Evolutionary conservation across 805 yeast species (phyloP), one percentile per base, ranked within the genome.

Genomic region (Yarrowia deformans): DNA sequence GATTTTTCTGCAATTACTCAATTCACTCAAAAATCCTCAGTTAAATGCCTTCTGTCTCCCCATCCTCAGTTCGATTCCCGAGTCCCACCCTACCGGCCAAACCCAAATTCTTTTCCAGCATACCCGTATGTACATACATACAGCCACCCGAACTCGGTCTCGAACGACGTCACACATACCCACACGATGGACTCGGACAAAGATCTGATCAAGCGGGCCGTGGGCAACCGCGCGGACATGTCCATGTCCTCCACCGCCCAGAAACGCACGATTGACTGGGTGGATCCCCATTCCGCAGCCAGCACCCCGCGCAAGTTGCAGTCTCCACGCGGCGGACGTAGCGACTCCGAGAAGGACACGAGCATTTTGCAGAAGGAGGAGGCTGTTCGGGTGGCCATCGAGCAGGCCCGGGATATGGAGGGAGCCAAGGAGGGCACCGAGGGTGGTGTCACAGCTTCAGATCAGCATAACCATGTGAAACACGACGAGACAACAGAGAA

Each of bases 191-290:
- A 60, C 46, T 43, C 66, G 66, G 66, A 45, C 66, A 60, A 63
- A 49, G 56, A 63, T 35, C 56, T 63, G 43, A 48, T 48, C 45
- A 48, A 48, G 48, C 68, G 68, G 56, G 68, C 68, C 14, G 68
- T 63, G 46, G 56, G 46, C 35, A 63, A 63, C 68, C 19, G 48
- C 39, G 56, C 45, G 12, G 56, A 63, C 56, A 23, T n/a, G n/a
- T 14, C 56, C 39, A 46, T 63, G 68, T 63, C 68, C n/a, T 8
- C 56, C 12, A 13, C 56, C 18, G 68, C 68, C 48, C 55, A 63
- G 48, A 63, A 63, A 23, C 68, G 68, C 37, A 63, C 68, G 29
- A 63, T 63, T 18, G 68, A 63, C 56, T 63, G 68, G 68, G 68
- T 63, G 37, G 68, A 63, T 48, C 68, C 43, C 12, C 68, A 63